These are phyloP conservation scores for Sugiyamaella floridensis DNA, from an alignment of 805 yeast genomes.

Conservation along the genomic window DNA sequence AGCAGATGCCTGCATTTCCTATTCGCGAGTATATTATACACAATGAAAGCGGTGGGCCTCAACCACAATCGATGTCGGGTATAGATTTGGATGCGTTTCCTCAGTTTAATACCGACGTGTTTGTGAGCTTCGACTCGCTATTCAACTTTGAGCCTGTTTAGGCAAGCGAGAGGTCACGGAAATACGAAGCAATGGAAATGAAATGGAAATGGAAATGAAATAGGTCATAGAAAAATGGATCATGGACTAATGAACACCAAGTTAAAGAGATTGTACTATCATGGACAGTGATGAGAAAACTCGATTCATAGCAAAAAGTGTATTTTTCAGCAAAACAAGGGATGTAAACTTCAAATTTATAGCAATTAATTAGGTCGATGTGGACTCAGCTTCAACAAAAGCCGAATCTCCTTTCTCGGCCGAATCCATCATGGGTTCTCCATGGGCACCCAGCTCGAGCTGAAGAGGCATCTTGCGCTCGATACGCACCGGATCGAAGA, in stretches of 20 bases:
- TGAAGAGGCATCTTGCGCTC: constrained; percentile 1
- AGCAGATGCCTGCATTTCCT: constrained; percentile 3
- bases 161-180: too few species aligned
- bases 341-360: not conserved
- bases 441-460: not conserved
- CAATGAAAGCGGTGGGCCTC: not conserved
- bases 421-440: not conserved
- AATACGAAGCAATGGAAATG: too few species aligned
- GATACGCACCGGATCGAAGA: constrained; percentile 8
- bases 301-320: not conserved
- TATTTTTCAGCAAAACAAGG: not conserved
- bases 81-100: constrained; percentile 3
- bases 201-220: too few species aligned
- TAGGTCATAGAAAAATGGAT: too few species aligned
- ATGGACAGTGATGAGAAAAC: too few species aligned
- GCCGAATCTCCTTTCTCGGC: not conserved
- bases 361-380: not conserved
- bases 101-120: not conserved
- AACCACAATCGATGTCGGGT: not conserved
- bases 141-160: too few species aligned
- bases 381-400: not conserved
- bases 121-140: not conserved
- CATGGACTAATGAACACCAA: too few species aligned
- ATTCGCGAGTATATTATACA: constrained; percentile 1
- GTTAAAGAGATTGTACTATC: too few species aligned